Conservation (phyloP, 352 stramenopile species). For the Phytophthora vignae region DNA sequence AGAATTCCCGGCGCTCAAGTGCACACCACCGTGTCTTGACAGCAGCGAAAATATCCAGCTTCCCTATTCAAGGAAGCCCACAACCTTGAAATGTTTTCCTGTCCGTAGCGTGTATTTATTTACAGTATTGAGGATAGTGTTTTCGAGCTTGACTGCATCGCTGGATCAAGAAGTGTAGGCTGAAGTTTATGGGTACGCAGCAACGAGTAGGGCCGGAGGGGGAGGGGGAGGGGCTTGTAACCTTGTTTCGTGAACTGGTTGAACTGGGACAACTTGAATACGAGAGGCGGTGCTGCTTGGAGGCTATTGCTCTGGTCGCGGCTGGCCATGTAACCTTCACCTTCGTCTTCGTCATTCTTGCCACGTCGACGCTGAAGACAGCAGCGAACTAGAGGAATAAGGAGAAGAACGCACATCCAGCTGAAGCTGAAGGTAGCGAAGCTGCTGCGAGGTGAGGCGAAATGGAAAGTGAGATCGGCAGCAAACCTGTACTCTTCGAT, state of each 20-base stretch:
- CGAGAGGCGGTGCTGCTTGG: background rate
- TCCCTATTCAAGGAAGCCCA: no score
- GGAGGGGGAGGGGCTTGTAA: background rate
- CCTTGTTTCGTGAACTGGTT: background rate
- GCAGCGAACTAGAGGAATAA: conserved; percentile 12
- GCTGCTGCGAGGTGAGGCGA: background rate
- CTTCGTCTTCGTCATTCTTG: conserved; percentile 10
- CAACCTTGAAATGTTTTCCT: no score
- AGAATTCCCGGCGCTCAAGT: no score
- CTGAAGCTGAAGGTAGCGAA: background rate
- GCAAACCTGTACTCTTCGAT: no score
- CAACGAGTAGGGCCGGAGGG: background rate
- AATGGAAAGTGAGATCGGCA: no score
- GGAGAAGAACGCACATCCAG: conserved; percentile 22
- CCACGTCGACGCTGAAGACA: conserved; percentile 11
- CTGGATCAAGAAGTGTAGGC: no score
- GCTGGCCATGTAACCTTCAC: conserved; percentile 8
- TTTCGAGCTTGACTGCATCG: background rate
- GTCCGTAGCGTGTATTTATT: no score
- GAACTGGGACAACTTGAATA: conserved; percentile 11
- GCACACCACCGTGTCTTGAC: no score
- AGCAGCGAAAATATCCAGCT: no score
- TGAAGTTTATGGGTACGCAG: background rate
- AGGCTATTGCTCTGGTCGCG: background rate
- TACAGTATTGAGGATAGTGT: background rate